Percentiles rank a stretch among this genome's conserved stretches.
These are phyloP conservation scores for Acanthamoeba castellanii DNA, from an alignment of 208 protist species.

Conservation along the genomic window DNA sequence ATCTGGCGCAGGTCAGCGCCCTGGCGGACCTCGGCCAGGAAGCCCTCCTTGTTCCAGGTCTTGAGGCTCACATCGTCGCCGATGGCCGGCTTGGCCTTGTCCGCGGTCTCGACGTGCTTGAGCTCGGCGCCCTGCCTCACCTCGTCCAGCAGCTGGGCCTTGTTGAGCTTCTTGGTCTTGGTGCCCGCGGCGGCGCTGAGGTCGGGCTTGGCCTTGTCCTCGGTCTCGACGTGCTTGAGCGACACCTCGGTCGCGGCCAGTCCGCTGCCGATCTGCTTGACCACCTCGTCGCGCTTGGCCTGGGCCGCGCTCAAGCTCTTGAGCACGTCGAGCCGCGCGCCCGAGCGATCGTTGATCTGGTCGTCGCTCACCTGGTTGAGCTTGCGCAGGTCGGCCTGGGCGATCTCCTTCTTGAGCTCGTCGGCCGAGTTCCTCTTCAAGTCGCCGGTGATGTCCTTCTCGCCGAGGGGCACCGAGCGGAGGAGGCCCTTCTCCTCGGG, in stretches of 20 bases:
- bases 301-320: neutral
- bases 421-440: neutral
- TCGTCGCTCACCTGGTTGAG: conserved; percentile 41
- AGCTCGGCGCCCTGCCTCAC: neutral
- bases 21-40: conserved; percentile 24
- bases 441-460: neutral
- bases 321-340: conserved; percentile 5
- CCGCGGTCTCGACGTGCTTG: conserved; percentile 57
- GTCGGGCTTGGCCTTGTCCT: conserved; percentile 26
- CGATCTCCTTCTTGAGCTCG: conserved; percentile 16
- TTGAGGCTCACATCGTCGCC: neutral
- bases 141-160: conserved; percentile 19
- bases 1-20: conserved; percentile 12
- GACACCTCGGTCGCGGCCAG: neutral
- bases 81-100: conserved; percentile 37
- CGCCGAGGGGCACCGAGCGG: neutral
- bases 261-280: conserved; percentile 50
- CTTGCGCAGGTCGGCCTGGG: neutral
- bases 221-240: conserved; percentile 62
- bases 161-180: conserved; percentile 13
- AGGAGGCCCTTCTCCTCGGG: conserved; percentile 12
- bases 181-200: neutral
- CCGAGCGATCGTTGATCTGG: conserved; percentile 25
- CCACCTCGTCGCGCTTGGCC: conserved; percentile 29
- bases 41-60: conserved; percentile 40